Conservation (phyloP, 164 flowering plant species). For the Malania oleifera region DNA sequence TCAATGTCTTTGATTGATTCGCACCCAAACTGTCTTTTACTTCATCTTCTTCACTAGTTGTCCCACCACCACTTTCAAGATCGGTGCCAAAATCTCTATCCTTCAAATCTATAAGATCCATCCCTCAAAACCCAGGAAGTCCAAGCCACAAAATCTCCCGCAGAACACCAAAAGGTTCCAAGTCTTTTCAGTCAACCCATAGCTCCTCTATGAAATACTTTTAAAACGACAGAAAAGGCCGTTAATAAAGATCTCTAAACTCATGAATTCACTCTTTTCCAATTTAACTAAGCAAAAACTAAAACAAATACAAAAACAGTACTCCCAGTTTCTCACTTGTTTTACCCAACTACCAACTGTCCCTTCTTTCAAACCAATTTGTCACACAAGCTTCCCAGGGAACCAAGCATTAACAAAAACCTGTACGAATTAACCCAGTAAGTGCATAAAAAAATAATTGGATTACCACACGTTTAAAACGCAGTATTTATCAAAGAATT, state of each 20-base stretch:
- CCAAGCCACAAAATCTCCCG: not conserved
- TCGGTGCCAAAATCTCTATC: slow-evolving; percentile 36
- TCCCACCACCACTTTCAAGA: slow-evolving; percentile 46
- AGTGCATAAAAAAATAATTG: too few relatives aligned
- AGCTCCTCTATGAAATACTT: not conserved
- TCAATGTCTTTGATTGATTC: slow-evolving; percentile 14
- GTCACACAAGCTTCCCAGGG: too few relatives aligned
- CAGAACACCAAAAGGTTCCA: not conserved
- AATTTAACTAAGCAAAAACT: not conserved
- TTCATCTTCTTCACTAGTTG: slow-evolving; percentile 24
- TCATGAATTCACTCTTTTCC: not conserved
- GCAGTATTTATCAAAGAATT: too few relatives aligned
- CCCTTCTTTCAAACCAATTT: not conserved
- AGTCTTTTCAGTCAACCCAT: slow-evolving; percentile 9
- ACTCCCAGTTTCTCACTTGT: not conserved
- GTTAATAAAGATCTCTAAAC: not conserved
- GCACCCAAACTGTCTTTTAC: slow-evolving; percentile 12
- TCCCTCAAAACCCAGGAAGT: slow-evolving; percentile 5
- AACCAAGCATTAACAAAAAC: not conserved
- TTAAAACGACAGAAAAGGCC: not conserved
- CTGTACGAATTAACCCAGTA: not conserved
- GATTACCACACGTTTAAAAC: too few relatives aligned
- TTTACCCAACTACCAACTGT: not conserved
- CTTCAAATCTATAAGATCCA: slow-evolving; percentile 30
- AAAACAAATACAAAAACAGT: not conserved